These are phyloP conservation scores for Pseudogymnoascus sp. DNA, from an alignment of 2,329 filamentous ascomycete genomes.

Conservation along the genomic window DNA sequence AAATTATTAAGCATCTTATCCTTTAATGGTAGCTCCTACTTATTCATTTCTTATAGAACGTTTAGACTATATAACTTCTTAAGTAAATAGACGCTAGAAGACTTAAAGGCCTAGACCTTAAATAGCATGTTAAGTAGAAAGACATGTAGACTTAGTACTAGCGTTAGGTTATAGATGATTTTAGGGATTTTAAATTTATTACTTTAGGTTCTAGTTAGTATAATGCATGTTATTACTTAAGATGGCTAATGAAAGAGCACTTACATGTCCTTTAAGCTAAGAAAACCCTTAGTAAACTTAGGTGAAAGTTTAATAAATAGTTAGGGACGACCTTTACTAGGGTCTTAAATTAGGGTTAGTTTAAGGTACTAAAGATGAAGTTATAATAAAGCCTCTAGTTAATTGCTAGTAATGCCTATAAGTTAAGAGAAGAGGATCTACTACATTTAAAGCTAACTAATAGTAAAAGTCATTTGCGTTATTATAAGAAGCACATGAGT, in stretches of 20 bases:
- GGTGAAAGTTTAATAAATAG: conserved; percentile 23
- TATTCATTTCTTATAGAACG: conserved; percentile 25
- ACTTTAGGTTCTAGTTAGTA: conserved; percentile 10
- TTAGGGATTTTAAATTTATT: conserved; percentile 27
- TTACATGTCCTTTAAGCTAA: conserved; percentile 21
- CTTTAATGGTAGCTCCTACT: conserved; percentile 28
- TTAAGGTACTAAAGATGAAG: conserved; percentile 23
- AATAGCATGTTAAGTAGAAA: conserved; percentile 29
- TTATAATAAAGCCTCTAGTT: conserved; percentile 17
- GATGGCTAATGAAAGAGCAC: background rate
- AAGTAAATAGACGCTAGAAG: conserved; percentile 24
- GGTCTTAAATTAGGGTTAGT: conserved; percentile 24
- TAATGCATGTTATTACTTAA: background rate
- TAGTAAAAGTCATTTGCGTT: conserved; percentile 26
- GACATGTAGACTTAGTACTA: conserved; percentile 28
- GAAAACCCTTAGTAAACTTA: conserved; percentile 23
- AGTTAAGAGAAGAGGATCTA: conserved; percentile 23
- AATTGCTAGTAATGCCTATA: conserved; percentile 23
- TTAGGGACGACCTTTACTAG: conserved; percentile 16
- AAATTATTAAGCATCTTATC: conserved; percentile 26
- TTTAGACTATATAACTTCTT: conserved; percentile 30
- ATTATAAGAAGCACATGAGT: conserved; percentile 24
- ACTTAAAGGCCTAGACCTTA: conserved; percentile 26
- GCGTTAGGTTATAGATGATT: conserved; percentile 27
- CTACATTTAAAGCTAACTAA: conserved; percentile 24